phyloP scores from a whole-genome alignment of 2,329 filamentous ascomycete species.

The Alternaria angustiovoidea region DNA sequence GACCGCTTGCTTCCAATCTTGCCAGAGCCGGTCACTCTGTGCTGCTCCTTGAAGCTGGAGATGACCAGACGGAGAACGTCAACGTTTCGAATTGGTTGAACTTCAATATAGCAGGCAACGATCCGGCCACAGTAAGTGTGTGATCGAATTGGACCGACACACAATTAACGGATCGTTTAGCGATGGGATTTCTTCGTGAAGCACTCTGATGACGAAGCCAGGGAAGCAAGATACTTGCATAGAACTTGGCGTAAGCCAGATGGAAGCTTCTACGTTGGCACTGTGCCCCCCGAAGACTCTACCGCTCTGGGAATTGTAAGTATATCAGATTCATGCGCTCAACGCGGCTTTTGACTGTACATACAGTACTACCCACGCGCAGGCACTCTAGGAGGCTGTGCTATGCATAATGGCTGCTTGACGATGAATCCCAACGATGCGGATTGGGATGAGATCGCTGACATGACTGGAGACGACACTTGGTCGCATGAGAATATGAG shows the following conservation, averaged over 20 bases:
- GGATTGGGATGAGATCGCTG: conserved; percentile 66
- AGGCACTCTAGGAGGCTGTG: conserved; percentile 65
- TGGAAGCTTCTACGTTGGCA: conserved; percentile 62
- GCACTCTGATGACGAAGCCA: conserved; percentile 63
- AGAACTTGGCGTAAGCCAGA: conserved; percentile 63
- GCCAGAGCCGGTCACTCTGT: conserved; percentile 61
- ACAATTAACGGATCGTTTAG: not conserved
- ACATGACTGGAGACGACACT: conserved; percentile 65
- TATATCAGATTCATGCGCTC: too few relatives aligned
- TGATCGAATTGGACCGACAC: too few relatives aligned
- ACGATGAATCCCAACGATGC: conserved; percentile 64
- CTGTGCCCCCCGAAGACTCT: conserved; percentile 58
- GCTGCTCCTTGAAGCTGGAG: conserved; percentile 66
- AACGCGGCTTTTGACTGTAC: not conserved
- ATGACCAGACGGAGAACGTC: conserved; percentile 61
- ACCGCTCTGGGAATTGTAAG: not conserved
- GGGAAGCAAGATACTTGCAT: conserved; percentile 64
- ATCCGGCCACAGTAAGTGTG: not conserved
- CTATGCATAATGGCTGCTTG: conserved; percentile 65
- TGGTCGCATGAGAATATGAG: conserved; percentile 67
- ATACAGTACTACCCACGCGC: conserved; percentile 63
- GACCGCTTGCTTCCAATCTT: conserved; percentile 27
- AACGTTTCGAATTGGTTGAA: conserved; percentile 60
- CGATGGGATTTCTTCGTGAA: conserved; percentile 70
- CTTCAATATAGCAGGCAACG: conserved; percentile 59